phyloP scores from a whole-genome alignment of 345 rosid genomes.

The Arabidopsis arenosa region DNA sequence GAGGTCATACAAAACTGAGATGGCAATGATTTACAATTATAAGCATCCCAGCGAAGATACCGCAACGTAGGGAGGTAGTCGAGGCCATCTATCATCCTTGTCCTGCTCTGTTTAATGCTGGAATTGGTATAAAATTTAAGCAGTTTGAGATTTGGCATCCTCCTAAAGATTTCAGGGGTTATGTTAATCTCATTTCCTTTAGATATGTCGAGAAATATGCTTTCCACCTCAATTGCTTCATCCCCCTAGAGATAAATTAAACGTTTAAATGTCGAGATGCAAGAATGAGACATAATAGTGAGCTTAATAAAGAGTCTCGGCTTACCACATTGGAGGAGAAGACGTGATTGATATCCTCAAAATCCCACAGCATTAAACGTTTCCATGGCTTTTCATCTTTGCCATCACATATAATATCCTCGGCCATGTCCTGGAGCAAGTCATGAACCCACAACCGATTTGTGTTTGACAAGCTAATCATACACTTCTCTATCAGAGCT shows the following conservation, averaged over 20 bases:
- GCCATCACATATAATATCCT: conserved; percentile 35
- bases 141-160: conserved; percentile 40
- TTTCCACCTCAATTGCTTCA: conserved; percentile 40
- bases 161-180: conserved; percentile 28
- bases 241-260: conserved; percentile 4
- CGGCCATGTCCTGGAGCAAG: conserved; percentile 45
- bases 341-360: conserved; percentile 34
- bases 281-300: neutral
- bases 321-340: conserved; percentile 32
- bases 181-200: conserved; percentile 28
- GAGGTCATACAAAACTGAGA: conserved; percentile 12
- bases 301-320: neutral
- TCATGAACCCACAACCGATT: conserved; percentile 43
- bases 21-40: conserved; percentile 15
- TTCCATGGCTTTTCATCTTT: conserved; percentile 38
- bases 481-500: conserved; percentile 40
- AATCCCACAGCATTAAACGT: conserved; percentile 43
- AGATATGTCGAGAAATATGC: conserved; percentile 34
- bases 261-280: neutral
- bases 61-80: conserved; percentile 18
- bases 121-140: conserved; percentile 23
- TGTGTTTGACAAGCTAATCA: conserved; percentile 32
- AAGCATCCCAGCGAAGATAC: conserved; percentile 25
- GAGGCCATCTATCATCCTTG: conserved; percentile 24
- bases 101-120: conserved; percentile 15